Conservation (phyloP, 1,284 basidiomycete genomes). For the Naganishia sp. region DNA sequence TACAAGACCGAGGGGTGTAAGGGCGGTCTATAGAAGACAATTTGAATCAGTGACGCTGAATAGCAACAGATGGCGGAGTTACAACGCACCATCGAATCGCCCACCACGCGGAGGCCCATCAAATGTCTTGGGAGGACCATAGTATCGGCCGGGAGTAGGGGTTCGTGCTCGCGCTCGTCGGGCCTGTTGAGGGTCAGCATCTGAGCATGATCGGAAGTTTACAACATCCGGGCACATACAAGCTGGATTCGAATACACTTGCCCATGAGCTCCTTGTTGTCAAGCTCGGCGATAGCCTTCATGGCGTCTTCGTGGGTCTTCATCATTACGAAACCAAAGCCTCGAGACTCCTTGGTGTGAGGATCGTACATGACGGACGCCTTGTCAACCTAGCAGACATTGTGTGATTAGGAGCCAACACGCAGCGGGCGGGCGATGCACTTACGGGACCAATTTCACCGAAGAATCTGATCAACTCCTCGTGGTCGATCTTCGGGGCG, state of each 20-base stretch:
- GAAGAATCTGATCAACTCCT: slow-evolving; percentile 84
- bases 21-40: slow-evolving; percentile 43
- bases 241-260: slow-evolving; percentile 61
- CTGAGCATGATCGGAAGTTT: neutral
- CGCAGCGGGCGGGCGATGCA: neutral
- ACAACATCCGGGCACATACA: slow-evolving; percentile 2
- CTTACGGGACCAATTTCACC: slow-evolving; percentile 83
- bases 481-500: slow-evolving; percentile 74
- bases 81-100: slow-evolving; percentile 35
- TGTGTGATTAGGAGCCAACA: neutral
- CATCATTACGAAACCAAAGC: slow-evolving; percentile 98
- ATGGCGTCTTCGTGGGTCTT: slow-evolving; percentile 83
- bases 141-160: slow-evolving; percentile 92
- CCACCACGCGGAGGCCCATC: slow-evolving; percentile 50
- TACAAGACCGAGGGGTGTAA: slow-evolving; percentile 51
- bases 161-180: slow-evolving; percentile 90
- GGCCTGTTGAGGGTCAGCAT: slow-evolving; percentile 61
- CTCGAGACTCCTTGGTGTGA: slow-evolving; percentile 91
- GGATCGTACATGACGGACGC: slow-evolving; percentile 96
- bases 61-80: neutral
- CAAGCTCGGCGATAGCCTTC: slow-evolving; percentile 78
- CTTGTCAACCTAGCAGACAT: slow-evolving; percentile 58
- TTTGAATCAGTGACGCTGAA: slow-evolving; percentile 1
- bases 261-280: slow-evolving; percentile 80
- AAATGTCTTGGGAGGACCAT: slow-evolving; percentile 78